A percentile compares a stretch with the other conserved stretches of the same genome.
phyloP scores from a whole-genome alignment of 1,284 basidiomycete genomes.

The Ceratorhiza oryzae-sativae region DNA sequence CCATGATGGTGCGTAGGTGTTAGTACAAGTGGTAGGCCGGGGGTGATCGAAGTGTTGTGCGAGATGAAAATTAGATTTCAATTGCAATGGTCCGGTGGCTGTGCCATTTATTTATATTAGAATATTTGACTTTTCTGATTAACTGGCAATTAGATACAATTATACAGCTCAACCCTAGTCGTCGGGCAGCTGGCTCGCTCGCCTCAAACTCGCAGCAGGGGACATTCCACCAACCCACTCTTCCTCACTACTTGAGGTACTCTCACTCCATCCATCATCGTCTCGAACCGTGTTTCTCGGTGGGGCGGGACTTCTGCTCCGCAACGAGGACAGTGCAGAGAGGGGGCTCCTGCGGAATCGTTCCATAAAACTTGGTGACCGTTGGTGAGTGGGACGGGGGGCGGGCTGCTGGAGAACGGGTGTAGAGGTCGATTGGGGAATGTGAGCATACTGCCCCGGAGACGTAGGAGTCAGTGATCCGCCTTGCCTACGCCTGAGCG shows the following conservation, averaged over 20 bases:
- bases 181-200: not conserved
- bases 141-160: not conserved
- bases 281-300: constrained; percentile 28
- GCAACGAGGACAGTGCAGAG: constrained; percentile 26
- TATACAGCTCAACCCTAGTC: not conserved
- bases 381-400: constrained; percentile 17
- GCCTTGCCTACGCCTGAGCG: constrained; percentile 7
- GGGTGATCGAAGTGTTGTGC: constrained; percentile 17
- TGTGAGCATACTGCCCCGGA: not conserved
- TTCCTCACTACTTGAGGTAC: constrained; percentile 24
- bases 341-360: constrained; percentile 32
- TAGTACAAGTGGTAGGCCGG: not conserved
- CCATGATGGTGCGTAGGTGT: constrained; percentile 53
- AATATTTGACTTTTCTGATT: not conserved
- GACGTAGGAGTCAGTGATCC: not conserved
- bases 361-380: constrained; percentile 32
- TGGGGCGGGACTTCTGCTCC: constrained; percentile 23
- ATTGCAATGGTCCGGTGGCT: constrained; percentile 25
- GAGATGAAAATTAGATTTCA: constrained; percentile 36
- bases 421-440: not conserved
- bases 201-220: constrained; percentile 31
- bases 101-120: not conserved
- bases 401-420: constrained; percentile 6
- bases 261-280: constrained; percentile 37
- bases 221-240: constrained; percentile 32